Base-by-base conservation (phyloP, 495 filamentous ascomycete genomes). In the Oleoguttula mirabilis region DNA sequence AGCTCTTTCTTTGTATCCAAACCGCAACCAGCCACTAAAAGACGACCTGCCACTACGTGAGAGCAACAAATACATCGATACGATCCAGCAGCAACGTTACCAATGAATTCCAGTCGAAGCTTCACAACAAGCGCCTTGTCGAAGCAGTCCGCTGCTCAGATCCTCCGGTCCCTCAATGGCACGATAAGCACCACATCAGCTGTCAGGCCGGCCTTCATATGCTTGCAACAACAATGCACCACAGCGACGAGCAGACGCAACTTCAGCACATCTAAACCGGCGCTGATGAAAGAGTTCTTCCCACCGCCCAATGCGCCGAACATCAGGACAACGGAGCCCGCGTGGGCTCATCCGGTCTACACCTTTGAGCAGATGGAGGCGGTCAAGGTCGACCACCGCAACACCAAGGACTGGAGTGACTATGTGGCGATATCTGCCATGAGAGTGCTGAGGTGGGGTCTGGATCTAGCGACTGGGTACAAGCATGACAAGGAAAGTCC, bases 381-480 rank as follows among this genome's bases (percentile, higher is more conserved):
- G 19, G 77, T 87, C 35, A 61, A 52, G 23, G 66, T 80, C 27
- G 80, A 78, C 11, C 82, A 87, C 55, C 76, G 83, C 25, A 59
- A 81, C 38, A 66, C 76, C 3, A 72, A 69, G 52, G 69, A 70
- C 47, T 80, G 71, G 70, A 75, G 79, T 10, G 82, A 88, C 50
- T 69, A 71, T 58, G 61, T 78, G 3, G 82, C 82, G 3, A 65
- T 85, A 3, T 54, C 58, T 2, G 66, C 70, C 37, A 68, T 86
- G 17, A 72, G 76, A 1, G 21, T 80, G 16, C 64, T 84, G 38
- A 72, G 82, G 28, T 80, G 67, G 65, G 69, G 72, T 3, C 75
- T 80, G 52, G 82, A 88, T 52, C 53, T 73, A 14, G 73, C 67
- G 12, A 84, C 82, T 0, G 78, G 79, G 25, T 88, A 88, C 58